Evolutionary conservation across 257 asterid genomes (phyloP).

Genomic region (Lavandula angustifolia): DNA sequence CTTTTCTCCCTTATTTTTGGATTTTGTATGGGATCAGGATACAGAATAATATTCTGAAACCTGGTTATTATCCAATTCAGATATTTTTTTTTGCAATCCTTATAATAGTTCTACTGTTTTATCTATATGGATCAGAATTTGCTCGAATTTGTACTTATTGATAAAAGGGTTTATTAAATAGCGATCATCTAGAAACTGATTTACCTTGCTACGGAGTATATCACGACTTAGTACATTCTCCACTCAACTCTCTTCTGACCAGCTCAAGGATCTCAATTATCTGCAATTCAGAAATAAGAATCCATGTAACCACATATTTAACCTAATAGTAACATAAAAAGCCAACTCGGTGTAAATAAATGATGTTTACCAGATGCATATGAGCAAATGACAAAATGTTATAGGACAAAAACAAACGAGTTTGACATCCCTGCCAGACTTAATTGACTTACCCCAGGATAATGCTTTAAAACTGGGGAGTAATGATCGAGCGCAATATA

Average conservation of each 20-base stretch:
- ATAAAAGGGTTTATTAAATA: not conserved
- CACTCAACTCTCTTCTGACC: conserved; percentile 77
- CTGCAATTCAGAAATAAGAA: conserved; percentile 41
- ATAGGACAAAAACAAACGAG: not conserved
- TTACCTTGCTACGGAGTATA: conserved; percentile 35
- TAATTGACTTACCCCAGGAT: conserved; percentile 77
- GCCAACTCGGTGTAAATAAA: not conserved
- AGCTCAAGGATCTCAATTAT: conserved; percentile 73
- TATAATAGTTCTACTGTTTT: not conserved
- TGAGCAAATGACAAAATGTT: not conserved
- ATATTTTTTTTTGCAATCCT: not conserved
- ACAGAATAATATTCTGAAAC: not conserved
- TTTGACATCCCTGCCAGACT: conserved; percentile 8
- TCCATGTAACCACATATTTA: conserved; percentile 12
- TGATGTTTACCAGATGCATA: not conserved
- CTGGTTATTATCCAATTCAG: not conserved
- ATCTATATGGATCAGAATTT: conserved; percentile 1
- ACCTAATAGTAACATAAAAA: conserved; percentile 2
- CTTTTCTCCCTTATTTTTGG: not conserved
- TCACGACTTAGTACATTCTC: conserved; percentile 55
- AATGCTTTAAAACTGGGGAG: conserved; percentile 83
- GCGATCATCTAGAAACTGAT: conserved; percentile 19
- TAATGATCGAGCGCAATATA: conserved; percentile 81
- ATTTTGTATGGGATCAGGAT: not conserved
- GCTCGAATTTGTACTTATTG: not conserved